Percentiles rank a stretch among this genome's conserved stretches.
phyloP scores from a whole-genome alignment of 306 rosid species.

The Hylodesmum podocarpum region DNA sequence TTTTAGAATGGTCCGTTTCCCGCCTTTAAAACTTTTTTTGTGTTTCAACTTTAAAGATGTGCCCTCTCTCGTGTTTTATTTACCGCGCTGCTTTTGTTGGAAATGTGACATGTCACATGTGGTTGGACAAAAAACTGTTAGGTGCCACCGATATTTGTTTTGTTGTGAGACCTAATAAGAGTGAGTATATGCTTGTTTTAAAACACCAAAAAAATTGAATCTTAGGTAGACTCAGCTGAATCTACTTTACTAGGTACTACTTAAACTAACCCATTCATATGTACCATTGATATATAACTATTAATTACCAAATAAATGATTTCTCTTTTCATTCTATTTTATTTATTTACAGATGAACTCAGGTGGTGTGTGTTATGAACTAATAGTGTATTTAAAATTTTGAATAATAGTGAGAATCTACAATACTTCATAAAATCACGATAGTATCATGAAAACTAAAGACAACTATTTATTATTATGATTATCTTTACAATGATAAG shows the following conservation, averaged over 20 bases:
- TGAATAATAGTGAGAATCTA: too few relatives aligned
- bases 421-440: too few relatives aligned
- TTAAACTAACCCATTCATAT: background rate
- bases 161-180: background rate
- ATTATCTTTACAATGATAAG: too few relatives aligned
- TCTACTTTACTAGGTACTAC: background rate
- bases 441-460: too few relatives aligned
- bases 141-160: background rate
- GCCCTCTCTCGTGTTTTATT: background rate
- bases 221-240: background rate
- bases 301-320: background rate
- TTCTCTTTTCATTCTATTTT: background rate
- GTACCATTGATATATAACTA: background rate
- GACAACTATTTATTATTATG: too few relatives aligned
- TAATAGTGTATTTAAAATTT: too few relatives aligned
- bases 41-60: background rate
- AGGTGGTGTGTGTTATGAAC: background rate
- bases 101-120: background rate
- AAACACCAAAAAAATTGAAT: background rate
- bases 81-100: background rate
- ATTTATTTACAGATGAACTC: background rate
- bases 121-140: background rate
- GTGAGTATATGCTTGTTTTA: background rate
- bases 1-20: background rate
- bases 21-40: too few relatives aligned